These are phyloP conservation scores for Talaromyces sp. DNA, from an alignment of 2,329 filamentous ascomycete genomes.

Conservation along the genomic window DNA sequence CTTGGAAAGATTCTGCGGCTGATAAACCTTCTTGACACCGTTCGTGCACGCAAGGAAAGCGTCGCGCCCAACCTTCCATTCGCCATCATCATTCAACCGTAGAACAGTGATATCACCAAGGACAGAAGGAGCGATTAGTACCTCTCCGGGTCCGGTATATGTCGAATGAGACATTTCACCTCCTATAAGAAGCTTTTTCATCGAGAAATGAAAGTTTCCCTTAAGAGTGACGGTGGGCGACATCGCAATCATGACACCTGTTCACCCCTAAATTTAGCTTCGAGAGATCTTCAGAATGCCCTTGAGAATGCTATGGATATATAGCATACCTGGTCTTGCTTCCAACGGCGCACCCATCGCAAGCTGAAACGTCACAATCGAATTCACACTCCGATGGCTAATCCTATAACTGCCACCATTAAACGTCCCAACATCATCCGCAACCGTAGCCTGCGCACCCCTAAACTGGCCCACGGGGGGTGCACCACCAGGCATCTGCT, in stretches of 20 bases:
- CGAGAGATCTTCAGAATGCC: background rate
- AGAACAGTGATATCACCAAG: conserved; percentile 84
- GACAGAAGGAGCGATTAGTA: conserved; percentile 72
- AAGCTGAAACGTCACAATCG: conserved; percentile 81
- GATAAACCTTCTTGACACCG: conserved; percentile 81
- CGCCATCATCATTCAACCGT: conserved; percentile 58
- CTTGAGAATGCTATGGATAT: too few relatives aligned
- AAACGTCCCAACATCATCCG: conserved; percentile 91
- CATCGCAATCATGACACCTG: conserved; percentile 91
- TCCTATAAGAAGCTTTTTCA: conserved; percentile 85
- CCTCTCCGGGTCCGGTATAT: conserved; percentile 84
- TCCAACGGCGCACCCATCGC: conserved; percentile 80
- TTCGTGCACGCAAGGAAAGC: conserved; percentile 80
- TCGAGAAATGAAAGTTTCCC: conserved; percentile 74
- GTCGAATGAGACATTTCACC: conserved; percentile 73
- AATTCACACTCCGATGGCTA: conserved; percentile 87
- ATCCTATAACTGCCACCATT: conserved; percentile 94
- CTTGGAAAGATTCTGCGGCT: conserved; percentile 79
- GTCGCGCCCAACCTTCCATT: conserved; percentile 81
- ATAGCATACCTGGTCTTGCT: conserved; percentile 66
- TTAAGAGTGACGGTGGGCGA: conserved; percentile 78
- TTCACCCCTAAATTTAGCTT: background rate
- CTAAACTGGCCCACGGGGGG: conserved; percentile 54
- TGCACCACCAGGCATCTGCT: conserved; percentile 31
- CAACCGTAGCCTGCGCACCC: conserved; percentile 57